phyloP scores from a whole-genome alignment of 2,329 filamentous ascomycete genomes.

The Furcasterigmium furcatum region DNA sequence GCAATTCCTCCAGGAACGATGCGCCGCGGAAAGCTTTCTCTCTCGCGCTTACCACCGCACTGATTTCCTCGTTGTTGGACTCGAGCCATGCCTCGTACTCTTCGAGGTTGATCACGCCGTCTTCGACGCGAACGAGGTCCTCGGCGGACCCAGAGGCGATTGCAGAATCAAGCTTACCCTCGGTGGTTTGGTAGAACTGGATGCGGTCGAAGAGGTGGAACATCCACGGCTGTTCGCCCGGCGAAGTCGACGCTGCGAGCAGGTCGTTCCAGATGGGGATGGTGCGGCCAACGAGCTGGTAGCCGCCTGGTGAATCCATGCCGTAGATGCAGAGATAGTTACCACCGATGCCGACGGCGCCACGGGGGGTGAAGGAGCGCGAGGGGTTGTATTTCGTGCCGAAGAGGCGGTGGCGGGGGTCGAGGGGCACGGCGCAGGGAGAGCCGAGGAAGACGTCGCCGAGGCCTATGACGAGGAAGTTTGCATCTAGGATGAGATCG shows the following conservation, averaged over 20 bases:
- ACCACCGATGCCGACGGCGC: constrained; percentile 29
- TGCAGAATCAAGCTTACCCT: constrained; percentile 20
- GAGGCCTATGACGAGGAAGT: constrained; percentile 31
- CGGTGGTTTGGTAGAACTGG: constrained; percentile 23
- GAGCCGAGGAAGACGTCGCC: constrained; percentile 36
- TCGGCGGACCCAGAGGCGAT: constrained; percentile 8
- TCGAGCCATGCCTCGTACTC: constrained; percentile 27
- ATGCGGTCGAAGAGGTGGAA: constrained; percentile 29
- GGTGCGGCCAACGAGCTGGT: constrained; percentile 32
- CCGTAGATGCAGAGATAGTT: constrained; percentile 36
- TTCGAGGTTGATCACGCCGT: constrained; percentile 22
- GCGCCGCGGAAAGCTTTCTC: constrained; percentile 19
- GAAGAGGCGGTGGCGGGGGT: constrained; percentile 28
- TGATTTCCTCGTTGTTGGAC: constrained; percentile 21
- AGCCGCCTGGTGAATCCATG: constrained; percentile 31
- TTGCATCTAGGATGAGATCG: constrained; percentile 22
- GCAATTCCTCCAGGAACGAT: constrained; percentile 24
- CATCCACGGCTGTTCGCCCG: constrained; percentile 17
- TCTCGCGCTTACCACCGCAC: constrained; percentile 13
- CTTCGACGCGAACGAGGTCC: constrained; percentile 19
- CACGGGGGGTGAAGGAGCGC: constrained; percentile 29
- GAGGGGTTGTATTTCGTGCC: constrained; percentile 35
- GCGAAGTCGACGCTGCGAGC: constrained; percentile 3
- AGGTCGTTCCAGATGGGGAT: constrained; percentile 26
- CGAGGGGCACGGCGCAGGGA: constrained; percentile 29